Evolutionary conservation across 2,329 filamentous ascomycete genomes (phyloP).

Genomic region (Chaetomiaceae sp.): DNA sequence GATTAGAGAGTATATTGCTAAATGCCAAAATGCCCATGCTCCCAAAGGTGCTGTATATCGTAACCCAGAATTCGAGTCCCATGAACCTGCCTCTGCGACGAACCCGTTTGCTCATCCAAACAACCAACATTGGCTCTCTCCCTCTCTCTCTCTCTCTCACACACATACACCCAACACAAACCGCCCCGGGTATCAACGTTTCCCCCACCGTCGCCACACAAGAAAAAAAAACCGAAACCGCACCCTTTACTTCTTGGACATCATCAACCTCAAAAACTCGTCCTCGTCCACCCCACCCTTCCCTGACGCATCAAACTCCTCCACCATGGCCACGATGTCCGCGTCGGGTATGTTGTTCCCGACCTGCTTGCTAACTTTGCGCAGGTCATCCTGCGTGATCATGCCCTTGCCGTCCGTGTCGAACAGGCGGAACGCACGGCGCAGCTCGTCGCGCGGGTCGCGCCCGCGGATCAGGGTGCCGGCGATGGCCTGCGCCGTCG

Average conservation of each 20-base stretch:
- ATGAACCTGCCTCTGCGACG: neutral
- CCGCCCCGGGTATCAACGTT: slow-evolving; percentile 17
- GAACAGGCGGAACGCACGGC: slow-evolving; percentile 88
- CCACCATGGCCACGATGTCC: slow-evolving; percentile 92
- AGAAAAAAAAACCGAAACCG: neutral
- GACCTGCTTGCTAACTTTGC: slow-evolving; percentile 81
- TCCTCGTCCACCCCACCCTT: slow-evolving; percentile 73
- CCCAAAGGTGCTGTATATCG: slow-evolving; percentile 18
- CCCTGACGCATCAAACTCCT: slow-evolving; percentile 93
- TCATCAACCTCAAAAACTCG: slow-evolving; percentile 64
- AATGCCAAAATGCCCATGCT: slow-evolving; percentile 20
- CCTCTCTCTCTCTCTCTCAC: neutral
- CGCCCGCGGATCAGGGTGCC: slow-evolving; percentile 75
- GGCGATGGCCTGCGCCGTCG: slow-evolving; percentile 70
- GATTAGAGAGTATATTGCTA: slow-evolving; percentile 12
- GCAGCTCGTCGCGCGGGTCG: slow-evolving; percentile 86
- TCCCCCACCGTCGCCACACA: neutral
- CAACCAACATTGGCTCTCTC: neutral
- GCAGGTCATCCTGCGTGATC: slow-evolving; percentile 83
- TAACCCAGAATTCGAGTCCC: slow-evolving; percentile 19
- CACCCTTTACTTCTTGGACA: slow-evolving; percentile 31
- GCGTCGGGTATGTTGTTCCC: slow-evolving; percentile 91
- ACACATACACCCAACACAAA: neutral
- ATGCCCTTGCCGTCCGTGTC: slow-evolving; percentile 88
- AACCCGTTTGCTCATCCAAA: slow-evolving; percentile 11